Base-by-base conservation (phyloP, 306 rosid species). In the Trifolium subterraneum region DNA sequence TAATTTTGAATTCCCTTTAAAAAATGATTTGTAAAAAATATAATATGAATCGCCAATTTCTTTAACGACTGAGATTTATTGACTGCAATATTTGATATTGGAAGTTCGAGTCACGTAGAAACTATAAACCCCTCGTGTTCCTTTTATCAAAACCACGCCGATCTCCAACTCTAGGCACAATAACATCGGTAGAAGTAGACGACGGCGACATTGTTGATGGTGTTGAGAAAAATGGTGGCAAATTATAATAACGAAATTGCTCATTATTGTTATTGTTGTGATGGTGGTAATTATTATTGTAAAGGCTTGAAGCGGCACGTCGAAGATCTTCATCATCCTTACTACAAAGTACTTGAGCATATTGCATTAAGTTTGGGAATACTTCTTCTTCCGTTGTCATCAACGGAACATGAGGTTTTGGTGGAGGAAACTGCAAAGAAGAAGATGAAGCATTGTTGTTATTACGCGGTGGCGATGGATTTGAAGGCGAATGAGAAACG, bases 331-430 rank as follows among this genome's bases (percentile, higher is more conserved):
- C 71, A 51, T 74, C 83, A 36, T 81, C 25, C 15, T 42, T 62
- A 19, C 81, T 75, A 60, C 72, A 6, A 63, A 84, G 81, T 7
- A 84, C 52, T 69, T 75, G 70, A 0, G 70, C 88, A 12, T 84
- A 84, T 41, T 84, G 83, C 68, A 65, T 48, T 7, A 84, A 77
- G 74, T 75, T 74, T 2, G 88, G 88, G 35, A 84, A 84, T 31
- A 71, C 62, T 1, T 60, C 55, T 1, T 60, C 55, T 56, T 23
- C 16, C 3, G 60, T 8, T 2, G 14, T 5, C 2, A 27, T 45
- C 7, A 42, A 55, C 12, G 70, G 61, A 48, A 50, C 10, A 7
- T 47, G 35, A 2, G 22, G 39, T 9, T 59, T 29, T 1, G 19
- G 11, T 10, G 59, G 64, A 10, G 66, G 13, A 19, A 7, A 13